These are phyloP conservation scores for Lactarius sanguifluus DNA, from an alignment of 768 basidiomycete genomes.

Conservation along the genomic window DNA sequence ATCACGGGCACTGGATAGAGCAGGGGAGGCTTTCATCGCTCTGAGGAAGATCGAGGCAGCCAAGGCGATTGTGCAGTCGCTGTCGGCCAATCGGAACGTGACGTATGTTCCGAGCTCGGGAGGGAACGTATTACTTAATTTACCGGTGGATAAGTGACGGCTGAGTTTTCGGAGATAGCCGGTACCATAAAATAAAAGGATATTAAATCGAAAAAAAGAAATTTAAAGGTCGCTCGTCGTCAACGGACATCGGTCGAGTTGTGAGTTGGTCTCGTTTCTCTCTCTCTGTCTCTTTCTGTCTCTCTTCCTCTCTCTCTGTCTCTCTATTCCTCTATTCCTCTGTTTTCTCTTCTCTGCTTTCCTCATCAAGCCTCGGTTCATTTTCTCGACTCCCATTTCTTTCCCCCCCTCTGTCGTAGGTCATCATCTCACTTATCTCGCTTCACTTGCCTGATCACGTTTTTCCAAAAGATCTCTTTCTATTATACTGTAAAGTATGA, in stretches of 20 bases:
- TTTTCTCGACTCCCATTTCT: slow-evolving; percentile 32
- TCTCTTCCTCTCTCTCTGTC: slow-evolving; percentile 45
- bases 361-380: slow-evolving; percentile 26
- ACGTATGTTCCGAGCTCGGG: slow-evolving; percentile 84
- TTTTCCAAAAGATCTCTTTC: slow-evolving; percentile 24
- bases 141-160: slow-evolving; percentile 57
- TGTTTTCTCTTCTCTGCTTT: slow-evolving; percentile 32
- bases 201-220: slow-evolving; percentile 4
- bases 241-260: slow-evolving; percentile 14
- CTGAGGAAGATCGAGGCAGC: slow-evolving; percentile 96
- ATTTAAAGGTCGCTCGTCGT: not conserved
- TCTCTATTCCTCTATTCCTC: slow-evolving; percentile 43
- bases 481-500: slow-evolving; percentile 56
- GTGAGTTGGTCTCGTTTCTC: slow-evolving; percentile 32
- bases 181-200: not conserved
- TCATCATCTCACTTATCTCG: slow-evolving; percentile 44
- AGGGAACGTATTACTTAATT: slow-evolving; percentile 80
- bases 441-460: not conserved
- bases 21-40: slow-evolving; percentile 93
- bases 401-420: slow-evolving; percentile 37
- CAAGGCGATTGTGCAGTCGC: slow-evolving; percentile 92
- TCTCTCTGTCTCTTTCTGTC: slow-evolving; percentile 50
- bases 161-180: slow-evolving; percentile 29
- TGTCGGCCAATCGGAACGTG: slow-evolving; percentile 78
- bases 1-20: slow-evolving; percentile 85